Percentiles rank a stretch among this genome's conserved stretches.
phyloP scores from a whole-genome alignment of 441 rosid genomes.

The Populus hybrid region DNA sequence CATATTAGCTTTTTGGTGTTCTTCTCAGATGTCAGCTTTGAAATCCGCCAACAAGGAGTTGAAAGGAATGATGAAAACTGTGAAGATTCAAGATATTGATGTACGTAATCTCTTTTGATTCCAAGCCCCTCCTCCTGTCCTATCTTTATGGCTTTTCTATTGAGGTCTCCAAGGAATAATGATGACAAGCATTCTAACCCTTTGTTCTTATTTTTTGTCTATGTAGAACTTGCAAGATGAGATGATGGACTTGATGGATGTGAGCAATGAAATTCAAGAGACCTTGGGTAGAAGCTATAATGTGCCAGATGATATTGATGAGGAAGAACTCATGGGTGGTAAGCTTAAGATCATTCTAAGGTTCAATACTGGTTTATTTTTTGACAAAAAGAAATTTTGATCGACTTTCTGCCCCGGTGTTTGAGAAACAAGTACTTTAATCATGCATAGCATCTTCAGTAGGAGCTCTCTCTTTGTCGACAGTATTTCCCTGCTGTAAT shows the following conservation, averaged over 20 bases:
- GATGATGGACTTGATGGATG: slow-evolving; percentile 99
- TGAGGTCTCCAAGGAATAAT: slow-evolving; percentile 10
- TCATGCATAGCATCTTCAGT: not conserved
- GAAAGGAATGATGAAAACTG: slow-evolving; percentile 96
- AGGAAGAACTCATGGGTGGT: slow-evolving; percentile 99
- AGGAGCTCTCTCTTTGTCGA: not conserved
- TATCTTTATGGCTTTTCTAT: not conserved
- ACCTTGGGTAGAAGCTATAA: slow-evolving; percentile 88
- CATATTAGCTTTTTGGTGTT: slow-evolving; percentile 9
- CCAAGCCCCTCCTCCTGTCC: not conserved
- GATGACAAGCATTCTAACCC: not conserved
- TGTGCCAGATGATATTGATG: slow-evolving; percentile 97
- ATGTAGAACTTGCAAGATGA: slow-evolving; percentile 95
- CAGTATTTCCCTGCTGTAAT: not conserved
- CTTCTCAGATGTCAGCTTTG: slow-evolving; percentile 77
- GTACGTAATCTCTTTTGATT: slow-evolving; percentile 35
- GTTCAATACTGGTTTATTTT: not conserved
- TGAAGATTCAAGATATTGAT: slow-evolving; percentile 88
- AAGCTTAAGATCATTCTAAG: slow-evolving; percentile 20
- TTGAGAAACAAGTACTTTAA: not conserved
- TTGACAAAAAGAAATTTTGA: not conserved
- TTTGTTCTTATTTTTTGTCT: not conserved
- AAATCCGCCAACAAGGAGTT: slow-evolving; percentile 87
- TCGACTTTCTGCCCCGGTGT: not conserved
- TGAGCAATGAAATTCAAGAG: slow-evolving; percentile 92